phyloP scores from a whole-genome alignment of 2,329 filamentous ascomycete species.

The Plenodomus lindquistii region DNA sequence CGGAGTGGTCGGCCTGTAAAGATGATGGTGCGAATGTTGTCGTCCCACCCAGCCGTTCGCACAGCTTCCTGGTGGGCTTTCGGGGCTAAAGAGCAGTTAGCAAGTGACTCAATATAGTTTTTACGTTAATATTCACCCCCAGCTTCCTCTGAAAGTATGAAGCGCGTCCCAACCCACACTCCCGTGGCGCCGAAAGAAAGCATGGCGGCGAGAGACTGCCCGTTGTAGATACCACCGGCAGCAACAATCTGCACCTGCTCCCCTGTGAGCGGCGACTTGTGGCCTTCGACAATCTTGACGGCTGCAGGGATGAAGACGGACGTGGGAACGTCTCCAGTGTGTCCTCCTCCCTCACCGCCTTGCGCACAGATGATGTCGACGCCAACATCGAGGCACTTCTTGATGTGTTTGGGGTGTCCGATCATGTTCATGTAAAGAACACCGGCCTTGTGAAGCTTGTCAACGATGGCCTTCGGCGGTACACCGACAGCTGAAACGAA shows the following conservation, averaged over 20 bases:
- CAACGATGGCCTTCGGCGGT: conserved; percentile 84
- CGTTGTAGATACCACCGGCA: conserved; percentile 92
- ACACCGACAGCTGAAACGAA: conserved; percentile 98
- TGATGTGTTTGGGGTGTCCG: conserved; percentile 97
- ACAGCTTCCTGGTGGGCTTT: conserved; percentile 95
- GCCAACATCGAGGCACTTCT: conserved; percentile 87
- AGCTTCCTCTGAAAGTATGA: conserved; percentile 91
- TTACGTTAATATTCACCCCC: too few species aligned
- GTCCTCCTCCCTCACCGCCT: conserved; percentile 94
- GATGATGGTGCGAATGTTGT: conserved; percentile 96
- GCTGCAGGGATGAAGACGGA: conserved; percentile 90
- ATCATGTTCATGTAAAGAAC: conserved; percentile 99
- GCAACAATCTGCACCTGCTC: conserved; percentile 88
- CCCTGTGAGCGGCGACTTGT: conserved; percentile 86
- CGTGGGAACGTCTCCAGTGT: conserved; percentile 93
- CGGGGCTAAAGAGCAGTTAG: too few species aligned
- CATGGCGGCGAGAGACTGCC: conserved; percentile 83
- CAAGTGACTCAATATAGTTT: too few species aligned
- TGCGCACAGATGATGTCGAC: conserved; percentile 98
- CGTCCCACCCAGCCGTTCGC: conserved; percentile 86
- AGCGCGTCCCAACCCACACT: conserved; percentile 97
- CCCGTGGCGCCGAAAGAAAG: conserved; percentile 90
- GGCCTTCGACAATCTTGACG: conserved; percentile 75
- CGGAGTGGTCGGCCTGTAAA: conserved; percentile 96
- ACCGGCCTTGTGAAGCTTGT: conserved; percentile 83